Base-by-base conservation (phyloP, 2,329 filamentous ascomycete species). In the Huntiella moniliformis region DNA sequence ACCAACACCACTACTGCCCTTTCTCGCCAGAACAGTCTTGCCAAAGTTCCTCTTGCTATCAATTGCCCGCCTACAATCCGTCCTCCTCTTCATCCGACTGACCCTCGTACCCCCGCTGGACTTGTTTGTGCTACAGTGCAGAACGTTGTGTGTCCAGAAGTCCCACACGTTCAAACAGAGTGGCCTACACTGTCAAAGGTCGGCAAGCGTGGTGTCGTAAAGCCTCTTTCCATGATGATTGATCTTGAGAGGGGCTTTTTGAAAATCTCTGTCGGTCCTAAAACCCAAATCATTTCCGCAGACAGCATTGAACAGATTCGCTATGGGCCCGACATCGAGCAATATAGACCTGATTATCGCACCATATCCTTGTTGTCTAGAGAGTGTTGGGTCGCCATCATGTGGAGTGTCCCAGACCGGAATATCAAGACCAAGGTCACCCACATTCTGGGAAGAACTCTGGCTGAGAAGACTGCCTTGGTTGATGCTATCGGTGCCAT, bases 261-360 rank as follows among this genome's bases (percentile, higher is more conserved):
- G 7, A 28, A 28, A 28, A 28, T 28, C 22, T 7, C 93, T 60
- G 73, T 77, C 40, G 74, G 71, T 6, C 77, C 83, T 33, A 78
- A 82, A 1, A 74, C 77, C 17, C 96, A 95, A 59, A 77, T 76
- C 45, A 81, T 98, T 52, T 92, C 93, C 60, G 83, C 98, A 51
- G 91, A 98, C 56, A 86, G 96, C 58, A 88, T 98, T 55, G 81
- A 83, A 56, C 86, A 94, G 56, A 86, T 96, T 41, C 78, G 87
- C 51, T 76, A 79, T 32, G 86, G 84, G 13, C 73, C 73, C 10
- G 84, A 96, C 57, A 84, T 88, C 13, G 77, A 82, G 48, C 88
- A 93, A 58, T 93, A 94, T 58, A 80, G 84, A 37, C 77, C 88
- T 55, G 87, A 95, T 59, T 28, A 6, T 28, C 83, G 82, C 56